These are phyloP conservation scores for Eucalyptus cloeziana DNA, from an alignment of 345 rosid genomes.

Conservation along the genomic window DNA sequence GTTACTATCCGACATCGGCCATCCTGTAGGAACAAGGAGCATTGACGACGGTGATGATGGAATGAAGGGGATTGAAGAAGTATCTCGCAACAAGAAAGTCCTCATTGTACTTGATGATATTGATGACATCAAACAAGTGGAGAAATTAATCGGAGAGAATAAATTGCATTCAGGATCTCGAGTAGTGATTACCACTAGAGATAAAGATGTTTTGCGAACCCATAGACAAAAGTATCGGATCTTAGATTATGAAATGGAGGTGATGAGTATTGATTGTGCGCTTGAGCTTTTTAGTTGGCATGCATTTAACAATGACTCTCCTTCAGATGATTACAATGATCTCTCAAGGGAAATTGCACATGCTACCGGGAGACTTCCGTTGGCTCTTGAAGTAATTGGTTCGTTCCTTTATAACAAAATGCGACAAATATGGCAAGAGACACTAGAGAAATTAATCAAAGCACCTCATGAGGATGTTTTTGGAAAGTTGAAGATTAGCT, in stretches of 20 bases:
- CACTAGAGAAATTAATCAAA: neutral
- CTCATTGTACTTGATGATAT: neutral
- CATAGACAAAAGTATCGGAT: too few relatives aligned
- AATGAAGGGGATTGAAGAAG: neutral
- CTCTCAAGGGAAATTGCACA: neutral
- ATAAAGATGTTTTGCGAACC: neutral
- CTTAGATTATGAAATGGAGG: neutral
- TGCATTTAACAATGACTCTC: neutral
- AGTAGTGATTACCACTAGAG: neutral
- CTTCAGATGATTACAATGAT: neutral
- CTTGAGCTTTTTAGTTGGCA: neutral
- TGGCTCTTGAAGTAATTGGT: neutral
- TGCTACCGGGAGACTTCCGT: neutral
- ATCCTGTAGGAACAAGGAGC: fast-evolving
- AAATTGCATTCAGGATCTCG: neutral
- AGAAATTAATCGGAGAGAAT: neutral
- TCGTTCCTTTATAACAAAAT: neutral
- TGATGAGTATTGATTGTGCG: neutral
- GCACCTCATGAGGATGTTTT: neutral
- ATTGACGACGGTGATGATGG: neutral
- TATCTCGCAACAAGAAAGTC: neutral
- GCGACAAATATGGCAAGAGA: neutral
- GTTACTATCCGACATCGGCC: neutral
- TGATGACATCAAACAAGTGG: neutral
- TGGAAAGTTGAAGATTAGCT: neutral